A percentile compares a stretch with the other conserved stretches of the same genome.
These are phyloP conservation scores for Geotrichum fermentans DNA, from an alignment of 1,139 yeast genomes.

Conservation along the genomic window DNA sequence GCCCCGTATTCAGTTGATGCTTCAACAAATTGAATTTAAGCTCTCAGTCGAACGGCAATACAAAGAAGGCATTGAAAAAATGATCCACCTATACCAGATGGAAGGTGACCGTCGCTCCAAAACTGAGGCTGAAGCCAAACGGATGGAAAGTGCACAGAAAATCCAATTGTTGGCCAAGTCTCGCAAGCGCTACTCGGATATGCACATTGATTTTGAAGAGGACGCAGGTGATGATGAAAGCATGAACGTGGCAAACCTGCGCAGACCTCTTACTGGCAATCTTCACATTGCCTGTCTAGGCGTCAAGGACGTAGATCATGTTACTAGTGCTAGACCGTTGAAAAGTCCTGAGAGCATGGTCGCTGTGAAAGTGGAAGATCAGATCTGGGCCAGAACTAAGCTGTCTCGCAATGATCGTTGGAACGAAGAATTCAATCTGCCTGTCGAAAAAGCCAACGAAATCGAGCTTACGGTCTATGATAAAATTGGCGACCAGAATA, in stretches of 20 bases:
- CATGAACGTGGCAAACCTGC: constrained; percentile 60
- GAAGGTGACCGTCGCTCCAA: constrained; percentile 87
- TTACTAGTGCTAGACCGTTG: constrained; percentile 72
- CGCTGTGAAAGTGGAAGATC: constrained; percentile 80
- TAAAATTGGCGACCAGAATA: constrained; percentile 56
- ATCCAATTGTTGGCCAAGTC: constrained; percentile 79
- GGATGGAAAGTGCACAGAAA: constrained; percentile 82
- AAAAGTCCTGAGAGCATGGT: constrained; percentile 78
- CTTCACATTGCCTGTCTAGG: constrained; percentile 66
- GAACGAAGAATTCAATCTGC: constrained; percentile 75
- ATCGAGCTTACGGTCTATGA: constrained; percentile 84
- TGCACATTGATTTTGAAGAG: constrained; percentile 71
- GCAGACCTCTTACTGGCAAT: constrained; percentile 80
- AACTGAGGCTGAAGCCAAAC: constrained; percentile 70
- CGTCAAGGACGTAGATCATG: constrained; percentile 86
- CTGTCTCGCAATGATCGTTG: constrained; percentile 74
- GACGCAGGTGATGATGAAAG: constrained; percentile 42
- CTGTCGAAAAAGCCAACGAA: constrained; percentile 87
- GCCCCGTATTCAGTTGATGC: constrained; percentile 92
- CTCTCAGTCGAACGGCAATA: constrained; percentile 90
- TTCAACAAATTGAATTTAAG: constrained; percentile 89
- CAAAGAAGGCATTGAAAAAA: constrained; percentile 84
- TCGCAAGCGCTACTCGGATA: constrained; percentile 79
- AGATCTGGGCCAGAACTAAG: constrained; percentile 69
- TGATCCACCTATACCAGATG: constrained; percentile 74